Conservation (phyloP, 352 stramenopile genomes). For the Aphanomyces stellatus region DNA sequence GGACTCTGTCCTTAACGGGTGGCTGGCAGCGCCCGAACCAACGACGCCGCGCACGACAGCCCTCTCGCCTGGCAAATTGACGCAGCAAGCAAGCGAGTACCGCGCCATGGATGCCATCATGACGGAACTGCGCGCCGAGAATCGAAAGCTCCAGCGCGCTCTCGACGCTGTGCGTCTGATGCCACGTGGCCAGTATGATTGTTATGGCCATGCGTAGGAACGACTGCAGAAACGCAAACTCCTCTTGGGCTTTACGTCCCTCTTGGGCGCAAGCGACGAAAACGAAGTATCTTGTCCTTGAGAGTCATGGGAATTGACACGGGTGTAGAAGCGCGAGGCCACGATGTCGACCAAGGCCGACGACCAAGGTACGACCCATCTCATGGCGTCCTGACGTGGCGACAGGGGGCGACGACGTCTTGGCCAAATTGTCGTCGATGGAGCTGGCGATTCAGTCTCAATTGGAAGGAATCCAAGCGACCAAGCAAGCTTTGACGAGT, state of each 20-base stretch:
- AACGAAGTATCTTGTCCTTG: no score
- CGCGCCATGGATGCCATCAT: background rate
- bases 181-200: no score
- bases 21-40: no score
- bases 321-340: background rate
- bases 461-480: slow-evolving; percentile 4
- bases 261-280: background rate
- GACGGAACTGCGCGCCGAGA: background rate
- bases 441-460: slow-evolving; percentile 5
- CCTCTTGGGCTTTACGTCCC: slow-evolving; percentile 10
- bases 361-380: background rate
- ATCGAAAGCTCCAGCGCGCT: background rate
- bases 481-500: background rate
- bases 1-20: no score
- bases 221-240: slow-evolving; percentile 14
- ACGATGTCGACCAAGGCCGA: background rate
- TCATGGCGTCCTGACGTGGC: background rate
- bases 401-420: background rate
- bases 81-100: background rate
- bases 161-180: background rate
- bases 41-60: background rate
- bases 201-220: no score
- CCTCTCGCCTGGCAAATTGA: background rate
- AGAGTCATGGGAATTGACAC: no score
- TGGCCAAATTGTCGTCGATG: slow-evolving; percentile 2